Conservation (phyloP, 2,329 filamentous ascomycete genomes). For the Venturia aucupariae region DNA sequence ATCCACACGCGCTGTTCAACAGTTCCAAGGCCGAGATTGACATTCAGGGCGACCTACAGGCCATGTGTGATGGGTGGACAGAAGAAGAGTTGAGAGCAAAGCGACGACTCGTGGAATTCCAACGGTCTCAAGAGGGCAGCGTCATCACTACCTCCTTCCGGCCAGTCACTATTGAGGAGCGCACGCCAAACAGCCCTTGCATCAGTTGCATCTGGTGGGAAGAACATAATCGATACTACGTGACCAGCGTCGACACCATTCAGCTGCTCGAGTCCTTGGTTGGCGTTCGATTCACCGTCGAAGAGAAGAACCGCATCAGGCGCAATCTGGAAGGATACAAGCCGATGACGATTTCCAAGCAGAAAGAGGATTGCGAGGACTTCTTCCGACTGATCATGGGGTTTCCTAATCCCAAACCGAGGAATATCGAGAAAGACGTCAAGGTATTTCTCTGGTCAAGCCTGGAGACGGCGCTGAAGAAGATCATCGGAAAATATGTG, state of each 20-base stretch:
- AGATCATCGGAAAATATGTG: conserved; percentile 96
- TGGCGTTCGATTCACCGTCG: conserved; percentile 78
- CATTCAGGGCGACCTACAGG: conserved; percentile 73
- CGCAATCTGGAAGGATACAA: conserved; percentile 92
- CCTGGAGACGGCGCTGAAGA: conserved; percentile 77
- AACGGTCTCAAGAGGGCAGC: conserved; percentile 69
- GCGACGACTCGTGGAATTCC: conserved; percentile 81
- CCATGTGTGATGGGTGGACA: conserved; percentile 78
- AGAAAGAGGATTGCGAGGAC: conserved; percentile 82
- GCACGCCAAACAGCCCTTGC: conserved; percentile 76
- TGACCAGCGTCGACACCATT: conserved; percentile 96
- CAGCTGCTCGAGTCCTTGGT: conserved; percentile 88
- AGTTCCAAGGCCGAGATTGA: conserved; percentile 72
- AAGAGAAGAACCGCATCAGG: conserved; percentile 97
- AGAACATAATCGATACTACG: conserved; percentile 81
- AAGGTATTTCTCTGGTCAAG: conserved; percentile 98
- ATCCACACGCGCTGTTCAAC: conserved; percentile 72
- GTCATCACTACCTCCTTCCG: conserved; percentile 74
- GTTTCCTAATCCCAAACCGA: conserved; percentile 86
- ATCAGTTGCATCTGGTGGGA: conserved; percentile 98
- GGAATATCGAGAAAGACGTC: conserved; percentile 98
- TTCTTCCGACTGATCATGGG: conserved; percentile 99
- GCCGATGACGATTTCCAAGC: conserved; percentile 86
- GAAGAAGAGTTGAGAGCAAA: conserved; percentile 70
- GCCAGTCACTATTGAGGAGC: conserved; percentile 67